phyloP scores from a whole-genome alignment of 306 rosid species.

The Pyrus betulifolia region DNA sequence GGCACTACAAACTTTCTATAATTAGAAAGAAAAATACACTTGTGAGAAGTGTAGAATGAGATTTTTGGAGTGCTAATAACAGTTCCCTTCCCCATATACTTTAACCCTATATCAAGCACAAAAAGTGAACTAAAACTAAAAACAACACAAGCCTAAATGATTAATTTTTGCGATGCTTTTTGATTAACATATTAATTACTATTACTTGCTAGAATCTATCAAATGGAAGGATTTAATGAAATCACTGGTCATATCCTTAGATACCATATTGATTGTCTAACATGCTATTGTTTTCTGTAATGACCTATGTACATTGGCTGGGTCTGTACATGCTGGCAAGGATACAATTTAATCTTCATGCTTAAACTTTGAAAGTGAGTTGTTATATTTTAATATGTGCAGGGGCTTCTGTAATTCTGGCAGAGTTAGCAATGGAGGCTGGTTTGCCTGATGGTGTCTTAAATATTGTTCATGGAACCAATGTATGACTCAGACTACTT shows the following conservation, averaged over 20 bases:
- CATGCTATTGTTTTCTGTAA: not conserved
- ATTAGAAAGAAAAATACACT: no score
- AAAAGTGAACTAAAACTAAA: no score
- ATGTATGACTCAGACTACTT: constrained; percentile 41
- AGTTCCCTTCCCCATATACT: no score
- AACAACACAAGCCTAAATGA: not conserved
- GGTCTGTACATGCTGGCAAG: not conserved
- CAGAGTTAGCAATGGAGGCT: constrained; percentile 94
- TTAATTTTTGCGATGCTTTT: not conserved
- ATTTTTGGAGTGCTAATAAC: no score
- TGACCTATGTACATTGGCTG: not conserved
- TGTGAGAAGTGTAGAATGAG: no score
- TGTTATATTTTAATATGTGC: constrained; percentile 14
- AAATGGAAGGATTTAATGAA: not conserved
- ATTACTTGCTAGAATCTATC: not conserved
- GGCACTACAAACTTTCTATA: no score
- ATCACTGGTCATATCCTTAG: not conserved
- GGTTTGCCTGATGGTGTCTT: constrained; percentile 93
- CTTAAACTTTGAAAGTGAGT: not conserved
- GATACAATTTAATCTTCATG: not conserved
- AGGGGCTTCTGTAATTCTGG: constrained; percentile 85
- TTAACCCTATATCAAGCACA: no score
- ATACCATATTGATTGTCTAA: not conserved
- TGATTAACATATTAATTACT: no score
- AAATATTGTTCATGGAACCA: constrained; percentile 88